Conservation (phyloP, 2,329 filamentous ascomycete genomes). For the Botryotinia narcissicola region DNA sequence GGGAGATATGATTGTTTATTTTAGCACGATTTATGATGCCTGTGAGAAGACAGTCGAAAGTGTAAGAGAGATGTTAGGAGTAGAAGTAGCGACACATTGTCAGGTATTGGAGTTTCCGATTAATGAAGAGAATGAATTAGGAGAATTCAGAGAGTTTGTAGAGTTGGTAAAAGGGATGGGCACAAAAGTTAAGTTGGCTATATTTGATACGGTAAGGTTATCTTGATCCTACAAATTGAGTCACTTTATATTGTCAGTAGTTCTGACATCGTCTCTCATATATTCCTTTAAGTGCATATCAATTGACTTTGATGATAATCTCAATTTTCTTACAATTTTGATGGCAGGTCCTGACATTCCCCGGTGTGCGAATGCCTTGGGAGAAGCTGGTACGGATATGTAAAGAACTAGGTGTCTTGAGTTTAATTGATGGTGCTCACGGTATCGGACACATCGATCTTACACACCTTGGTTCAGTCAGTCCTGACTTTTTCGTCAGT, state of each 20-base stretch:
- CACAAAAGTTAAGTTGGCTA: not conserved
- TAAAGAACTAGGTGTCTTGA: constrained; percentile 63
- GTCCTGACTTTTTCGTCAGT: constrained; percentile 82
- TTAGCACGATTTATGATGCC: constrained; percentile 74
- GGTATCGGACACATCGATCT: constrained; percentile 53
- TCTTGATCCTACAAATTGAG: constrained; percentile 40
- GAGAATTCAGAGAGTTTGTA: not conserved
- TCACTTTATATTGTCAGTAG: not conserved
- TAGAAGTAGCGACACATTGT: constrained; percentile 14
- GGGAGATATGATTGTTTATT: constrained; percentile 70
- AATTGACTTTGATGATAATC: not conserved
- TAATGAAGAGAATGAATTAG: constrained; percentile 48
- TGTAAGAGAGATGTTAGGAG: constrained; percentile 42
- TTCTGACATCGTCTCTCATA: not conserved
- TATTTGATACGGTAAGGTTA: constrained; percentile 12
- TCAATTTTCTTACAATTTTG: not conserved
- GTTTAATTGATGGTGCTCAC: constrained; percentile 82
- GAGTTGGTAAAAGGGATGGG: not conserved
- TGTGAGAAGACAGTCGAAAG: constrained; percentile 73
- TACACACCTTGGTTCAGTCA: constrained; percentile 55
- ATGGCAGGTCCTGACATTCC: constrained; percentile 72
- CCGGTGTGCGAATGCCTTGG: constrained; percentile 77
- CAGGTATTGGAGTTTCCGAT: constrained; percentile 67
- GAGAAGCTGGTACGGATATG: constrained; percentile 63
- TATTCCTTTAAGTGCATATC: not conserved